These are phyloP conservation scores for Eimeria tenella DNA, from an alignment of 169 alveolate genomes.

Conservation along the genomic window DNA sequence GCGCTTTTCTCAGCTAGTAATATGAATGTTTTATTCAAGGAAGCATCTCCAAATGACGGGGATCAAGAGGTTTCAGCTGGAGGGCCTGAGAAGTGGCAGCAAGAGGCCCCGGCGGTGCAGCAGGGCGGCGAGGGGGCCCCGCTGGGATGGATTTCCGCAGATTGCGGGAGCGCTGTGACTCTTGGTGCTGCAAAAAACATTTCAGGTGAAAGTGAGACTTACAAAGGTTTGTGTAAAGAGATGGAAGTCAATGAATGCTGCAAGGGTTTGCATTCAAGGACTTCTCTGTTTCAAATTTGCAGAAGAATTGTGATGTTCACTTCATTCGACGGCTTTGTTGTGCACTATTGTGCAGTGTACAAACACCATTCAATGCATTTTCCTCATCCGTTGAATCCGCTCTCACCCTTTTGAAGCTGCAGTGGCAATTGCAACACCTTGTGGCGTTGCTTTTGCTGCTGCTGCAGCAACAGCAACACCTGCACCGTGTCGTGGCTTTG, in stretches of 20 bases:
- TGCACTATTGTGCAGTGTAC: too few relatives aligned
- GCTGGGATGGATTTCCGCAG: background rate
- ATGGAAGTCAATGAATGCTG: too few relatives aligned
- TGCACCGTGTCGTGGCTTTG: background rate
- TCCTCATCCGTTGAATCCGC: background rate
- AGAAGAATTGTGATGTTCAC: too few relatives aligned
- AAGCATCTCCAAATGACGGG: background rate
- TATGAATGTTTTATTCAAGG: background rate
- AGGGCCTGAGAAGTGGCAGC: background rate
- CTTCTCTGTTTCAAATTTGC: too few relatives aligned
- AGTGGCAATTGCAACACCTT: background rate
- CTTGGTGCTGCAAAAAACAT: background rate
- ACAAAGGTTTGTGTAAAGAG: too few relatives aligned
- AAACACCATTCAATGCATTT: background rate
- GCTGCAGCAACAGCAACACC: background rate
- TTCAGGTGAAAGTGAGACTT: background rate
- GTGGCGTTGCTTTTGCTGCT: background rate
- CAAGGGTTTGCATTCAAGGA: too few relatives aligned
- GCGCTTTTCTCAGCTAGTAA: slow-evolving; percentile 40
- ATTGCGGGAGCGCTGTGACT: background rate
- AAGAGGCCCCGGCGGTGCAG: background rate
- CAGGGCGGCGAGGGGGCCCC: slow-evolving; percentile 3
- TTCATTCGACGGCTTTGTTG: too few relatives aligned
- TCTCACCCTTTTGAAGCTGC: background rate
- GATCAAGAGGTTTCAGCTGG: background rate